These are phyloP conservation scores for Byssothecium circinans DNA, from an alignment of 2,329 filamentous ascomycete species.

Conservation along the genomic window DNA sequence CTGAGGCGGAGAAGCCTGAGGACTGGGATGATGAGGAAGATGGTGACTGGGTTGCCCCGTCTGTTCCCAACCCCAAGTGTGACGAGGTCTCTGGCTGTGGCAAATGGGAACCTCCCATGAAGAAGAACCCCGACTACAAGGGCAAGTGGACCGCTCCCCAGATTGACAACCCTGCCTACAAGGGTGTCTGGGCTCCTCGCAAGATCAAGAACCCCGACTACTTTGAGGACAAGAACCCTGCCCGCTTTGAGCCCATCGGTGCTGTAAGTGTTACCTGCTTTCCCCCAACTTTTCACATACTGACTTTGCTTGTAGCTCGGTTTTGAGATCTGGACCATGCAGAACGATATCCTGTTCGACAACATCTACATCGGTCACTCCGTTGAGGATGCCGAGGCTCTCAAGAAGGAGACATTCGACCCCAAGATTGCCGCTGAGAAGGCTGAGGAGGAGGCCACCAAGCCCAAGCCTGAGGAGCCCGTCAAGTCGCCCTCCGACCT, in stretches of 20 bases:
- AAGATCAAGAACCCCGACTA: slow-evolving; percentile 97
- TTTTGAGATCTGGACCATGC: slow-evolving; percentile 99
- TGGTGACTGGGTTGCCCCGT: slow-evolving; percentile 92
- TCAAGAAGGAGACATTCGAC: slow-evolving; percentile 87
- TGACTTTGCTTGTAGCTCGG: slow-evolving; percentile 66
- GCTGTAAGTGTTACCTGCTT: slow-evolving; percentile 67
- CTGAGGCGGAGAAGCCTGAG: slow-evolving; percentile 94
- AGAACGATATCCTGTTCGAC: slow-evolving; percentile 97
- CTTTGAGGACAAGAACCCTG: slow-evolving; percentile 94
- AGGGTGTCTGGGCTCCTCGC: slow-evolving; percentile 89
- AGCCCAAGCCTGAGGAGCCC: slow-evolving; percentile 71
- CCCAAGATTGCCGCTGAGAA: slow-evolving; percentile 84
- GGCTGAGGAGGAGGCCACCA: slow-evolving; percentile 74
- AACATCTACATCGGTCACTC: slow-evolving; percentile 99
- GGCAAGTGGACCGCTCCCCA: slow-evolving; percentile 94
- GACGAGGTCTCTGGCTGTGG: slow-evolving; percentile 91
- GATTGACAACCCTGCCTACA: slow-evolving; percentile 98
- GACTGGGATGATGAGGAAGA: slow-evolving; percentile 99
- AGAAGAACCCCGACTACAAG: slow-evolving; percentile 96
- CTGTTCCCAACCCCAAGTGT: slow-evolving; percentile 94
- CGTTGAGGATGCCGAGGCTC: slow-evolving; percentile 83
- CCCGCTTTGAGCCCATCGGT: slow-evolving; percentile 97
- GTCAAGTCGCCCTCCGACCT: slow-evolving; percentile 74
- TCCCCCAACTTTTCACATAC: not conserved
- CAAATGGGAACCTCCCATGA: slow-evolving; percentile 87